Evolutionary conservation across 2,329 filamentous ascomycete genomes (phyloP), one percentile per base, ranked within the genome.

Genomic region (Arthrobotrys sphaeroides): DNA sequence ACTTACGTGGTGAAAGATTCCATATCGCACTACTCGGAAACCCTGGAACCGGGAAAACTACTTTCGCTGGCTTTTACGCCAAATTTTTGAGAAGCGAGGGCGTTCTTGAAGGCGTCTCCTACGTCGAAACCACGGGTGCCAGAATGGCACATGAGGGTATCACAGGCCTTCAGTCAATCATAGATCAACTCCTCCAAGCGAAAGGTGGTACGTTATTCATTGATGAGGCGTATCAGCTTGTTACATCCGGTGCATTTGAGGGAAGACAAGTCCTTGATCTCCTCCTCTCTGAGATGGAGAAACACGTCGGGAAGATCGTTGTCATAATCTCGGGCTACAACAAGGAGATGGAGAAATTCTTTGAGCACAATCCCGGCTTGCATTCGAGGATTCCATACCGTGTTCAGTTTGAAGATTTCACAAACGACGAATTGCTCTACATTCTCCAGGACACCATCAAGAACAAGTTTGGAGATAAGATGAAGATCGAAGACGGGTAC

Each of bases 161-260:
- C 0, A 65, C 82, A 0, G 87, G 85, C 0, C 88, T 86, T 77
- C 38, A 85, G 90, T 78, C 84, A 10, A 81, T 89, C 0, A 82
- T 91, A 4, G 84, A 90, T 1, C 78, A 83, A 0, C 84, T 94
- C 0, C 80, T 88, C 2, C 83, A 88, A 26, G 77, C 82, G 0
- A 88, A 87, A 0, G 91, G 91, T 0, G 91, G 91, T 0, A 89
- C 89, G 0, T 79, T 92, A 0, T 94, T 94, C 79, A 90, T 94
- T 20, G 91, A 94, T 73, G 91, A 94, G 80, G 90, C 91, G 0
- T 93, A 94, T 79, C 91, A 94, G 77, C 84, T 94, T 0, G 85
- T 88, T 0, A 87, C 87, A 0, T 86, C 86, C 0, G 87, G 87
- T 66, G 90, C 83, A 20, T 78, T 80, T 1, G 87, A 87, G 0